Evolutionary conservation across 1,284 basidiomycete genomes (phyloP).

Genomic region (Dichomitus squalens): DNA sequence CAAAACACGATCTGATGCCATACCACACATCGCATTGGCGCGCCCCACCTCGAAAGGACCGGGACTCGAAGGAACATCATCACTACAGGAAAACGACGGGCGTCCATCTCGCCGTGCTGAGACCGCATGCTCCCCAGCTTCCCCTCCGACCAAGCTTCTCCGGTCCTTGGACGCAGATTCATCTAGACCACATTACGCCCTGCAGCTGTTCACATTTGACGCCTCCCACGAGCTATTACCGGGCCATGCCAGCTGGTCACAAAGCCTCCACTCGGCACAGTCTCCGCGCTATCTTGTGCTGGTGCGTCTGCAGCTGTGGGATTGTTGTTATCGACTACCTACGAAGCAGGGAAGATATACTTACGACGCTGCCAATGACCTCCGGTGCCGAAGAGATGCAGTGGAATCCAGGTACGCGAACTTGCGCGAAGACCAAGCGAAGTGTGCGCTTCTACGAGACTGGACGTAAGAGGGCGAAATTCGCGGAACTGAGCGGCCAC

Average conservation of each 20-base stretch:
- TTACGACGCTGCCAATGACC: background rate
- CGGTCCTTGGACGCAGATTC: background rate
- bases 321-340: no score
- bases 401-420: background rate
- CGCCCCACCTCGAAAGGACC: background rate
- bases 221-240: background rate
- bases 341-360: background rate
- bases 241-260: no score
- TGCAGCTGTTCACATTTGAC: background rate
- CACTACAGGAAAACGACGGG: background rate
- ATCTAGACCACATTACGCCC: background rate
- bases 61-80: background rate
- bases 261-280: no score
- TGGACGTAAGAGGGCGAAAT: background rate
- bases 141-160: background rate
- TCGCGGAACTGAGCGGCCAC: no score
- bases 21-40: background rate
- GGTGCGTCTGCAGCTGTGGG: background rate
- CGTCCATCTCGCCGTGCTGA: conserved; percentile 6
- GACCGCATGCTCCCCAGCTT: conserved; percentile 3
- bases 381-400: conserved; percentile 2
- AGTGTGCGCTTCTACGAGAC: background rate
- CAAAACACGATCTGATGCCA: background rate
- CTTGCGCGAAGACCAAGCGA: background rate
- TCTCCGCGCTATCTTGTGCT: no score